Base-by-base conservation (phyloP, 805 yeast species). In the Myxozyma monticola region DNA sequence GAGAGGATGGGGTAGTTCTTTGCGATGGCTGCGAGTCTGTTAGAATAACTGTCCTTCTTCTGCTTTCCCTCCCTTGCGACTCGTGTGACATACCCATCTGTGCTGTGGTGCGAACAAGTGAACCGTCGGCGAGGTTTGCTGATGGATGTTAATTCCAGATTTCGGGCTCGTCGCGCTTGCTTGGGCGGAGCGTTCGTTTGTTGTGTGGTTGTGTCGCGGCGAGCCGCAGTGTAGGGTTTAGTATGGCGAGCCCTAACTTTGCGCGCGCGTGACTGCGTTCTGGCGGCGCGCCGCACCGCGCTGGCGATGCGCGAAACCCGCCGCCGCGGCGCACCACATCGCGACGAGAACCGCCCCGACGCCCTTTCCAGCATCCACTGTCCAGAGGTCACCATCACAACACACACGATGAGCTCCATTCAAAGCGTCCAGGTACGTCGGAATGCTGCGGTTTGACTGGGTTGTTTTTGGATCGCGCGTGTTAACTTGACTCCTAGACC, bases 1-100 rank as follows among this genome's bases (percentile, higher is more conserved):
- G 88, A 88, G 84, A 88, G 86, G 81, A 91, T 81, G 83, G 98
- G 96, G 81, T 89, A 84, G 82, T 91, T 91, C 90, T 93, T 91
- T 70, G 93, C 78, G 84, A 93, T 89, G 78, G 98, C 99, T 90
- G 76, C 4, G 41, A 12, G 9, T 26, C 17, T n/a, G 43, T 28
- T 40, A 39, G 35, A 17, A 38, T 5, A n/a, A 20, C n/a, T 4
- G 25, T 4, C n/a, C n/a, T n/a, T n/a, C n/a, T n/a, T n/a, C n/a
- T n/a, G n/a, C n/a, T n/a, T n/a, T n/a, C n/a, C n/a, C n/a, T n/a
- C n/a, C n/a, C n/a, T n/a, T n/a, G n/a, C n/a, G n/a, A n/a, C n/a
- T n/a, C n/a, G n/a, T n/a, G n/a, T n/a, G 6, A 36, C 57, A 36
- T 45, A 52, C 57, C 57, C 57, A 52, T 52, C 37, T 46, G 42